Evolutionary conservation across 768 basidiomycete species (phyloP).

Genomic region (Postia placenta): DNA sequence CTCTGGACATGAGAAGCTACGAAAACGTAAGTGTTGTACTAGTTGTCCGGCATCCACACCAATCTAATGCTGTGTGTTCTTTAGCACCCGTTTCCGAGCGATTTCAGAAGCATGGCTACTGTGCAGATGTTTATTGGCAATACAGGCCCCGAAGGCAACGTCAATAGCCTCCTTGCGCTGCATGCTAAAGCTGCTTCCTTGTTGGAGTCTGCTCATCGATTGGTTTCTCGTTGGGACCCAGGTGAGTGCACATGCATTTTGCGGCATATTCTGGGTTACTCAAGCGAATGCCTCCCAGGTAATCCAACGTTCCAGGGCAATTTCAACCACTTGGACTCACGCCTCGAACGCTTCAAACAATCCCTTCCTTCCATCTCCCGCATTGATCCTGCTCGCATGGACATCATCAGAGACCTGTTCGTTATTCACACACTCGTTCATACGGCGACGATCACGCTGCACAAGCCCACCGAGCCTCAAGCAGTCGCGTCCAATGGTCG

Average conservation of each 20-base stretch:
- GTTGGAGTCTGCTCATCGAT: slow-evolving; percentile 50
- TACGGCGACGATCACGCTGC: slow-evolving; percentile 25
- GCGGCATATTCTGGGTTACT: neutral
- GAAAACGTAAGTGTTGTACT: slow-evolving; percentile 21
- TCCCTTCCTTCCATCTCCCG: slow-evolving; percentile 16
- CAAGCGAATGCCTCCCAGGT: neutral
- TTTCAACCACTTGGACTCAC: slow-evolving; percentile 22
- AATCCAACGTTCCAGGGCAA: slow-evolving; percentile 15
- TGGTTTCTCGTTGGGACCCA: slow-evolving; percentile 37
- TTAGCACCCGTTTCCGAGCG: slow-evolving; percentile 40
- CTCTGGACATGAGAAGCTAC: slow-evolving; percentile 29
- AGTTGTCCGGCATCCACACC: no score
- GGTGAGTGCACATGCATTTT: slow-evolving; percentile 12
- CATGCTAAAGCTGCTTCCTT: slow-evolving; percentile 51
- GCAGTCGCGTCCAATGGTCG: slow-evolving; percentile 11
- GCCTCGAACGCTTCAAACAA: slow-evolving; percentile 23
- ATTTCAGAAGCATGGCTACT: slow-evolving; percentile 28
- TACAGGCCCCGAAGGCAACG: slow-evolving; percentile 20
- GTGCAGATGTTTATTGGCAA: slow-evolving; percentile 43
- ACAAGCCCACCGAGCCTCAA: slow-evolving; percentile 14
- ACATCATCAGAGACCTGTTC: slow-evolving; percentile 16
- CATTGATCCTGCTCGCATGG: slow-evolving; percentile 9
- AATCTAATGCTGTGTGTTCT: neutral
- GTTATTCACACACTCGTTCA: slow-evolving; percentile 21
- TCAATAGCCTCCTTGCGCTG: slow-evolving; percentile 34